Percentiles rank a stretch among this genome's conserved stretches.
phyloP scores from a whole-genome alignment of 78 protist species.

The Emiliania huxleyi region DNA sequence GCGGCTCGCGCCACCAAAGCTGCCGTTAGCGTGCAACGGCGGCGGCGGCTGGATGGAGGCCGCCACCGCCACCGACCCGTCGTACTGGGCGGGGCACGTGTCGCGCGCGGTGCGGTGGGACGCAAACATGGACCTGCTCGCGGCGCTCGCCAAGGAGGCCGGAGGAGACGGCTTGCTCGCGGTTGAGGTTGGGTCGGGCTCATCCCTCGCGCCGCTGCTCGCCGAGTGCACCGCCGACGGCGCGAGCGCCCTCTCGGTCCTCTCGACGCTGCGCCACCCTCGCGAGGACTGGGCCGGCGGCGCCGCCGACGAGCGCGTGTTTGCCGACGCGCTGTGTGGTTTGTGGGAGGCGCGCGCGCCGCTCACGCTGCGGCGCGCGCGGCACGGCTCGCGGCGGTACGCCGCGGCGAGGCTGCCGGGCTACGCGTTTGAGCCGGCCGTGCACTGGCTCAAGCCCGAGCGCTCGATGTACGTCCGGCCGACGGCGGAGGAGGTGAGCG shows the following conservation, averaged over 20 bases:
- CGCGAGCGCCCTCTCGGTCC: not conserved
- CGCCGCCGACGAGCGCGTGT: not conserved
- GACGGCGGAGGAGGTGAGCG: not conserved
- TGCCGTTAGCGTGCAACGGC: not conserved
- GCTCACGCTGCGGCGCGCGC: not conserved
- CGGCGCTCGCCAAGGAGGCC: not conserved
- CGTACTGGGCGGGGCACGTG: conserved; percentile 45
- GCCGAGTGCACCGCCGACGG: not conserved
- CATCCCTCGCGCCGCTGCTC: not conserved
- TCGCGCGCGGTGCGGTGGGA: not conserved
- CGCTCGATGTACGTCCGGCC: not conserved
- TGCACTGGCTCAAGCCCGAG: not conserved
- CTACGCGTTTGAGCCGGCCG: not conserved
- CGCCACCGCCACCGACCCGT: not conserved
- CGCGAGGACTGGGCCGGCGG: not conserved
- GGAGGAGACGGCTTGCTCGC: not conserved
- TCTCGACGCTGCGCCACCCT: not conserved
- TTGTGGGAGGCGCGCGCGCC: not conserved
- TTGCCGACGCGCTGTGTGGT: not conserved
- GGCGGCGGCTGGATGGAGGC: conserved; percentile 34
- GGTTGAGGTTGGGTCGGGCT: conserved; percentile 42
- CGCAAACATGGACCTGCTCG: not conserved
- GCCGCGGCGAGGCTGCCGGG: not conserved
- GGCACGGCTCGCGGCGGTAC: not conserved
- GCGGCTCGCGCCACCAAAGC: not conserved